phyloP scores from a whole-genome alignment of 441 rosid genomes.

The Erodium chrysanthum region DNA sequence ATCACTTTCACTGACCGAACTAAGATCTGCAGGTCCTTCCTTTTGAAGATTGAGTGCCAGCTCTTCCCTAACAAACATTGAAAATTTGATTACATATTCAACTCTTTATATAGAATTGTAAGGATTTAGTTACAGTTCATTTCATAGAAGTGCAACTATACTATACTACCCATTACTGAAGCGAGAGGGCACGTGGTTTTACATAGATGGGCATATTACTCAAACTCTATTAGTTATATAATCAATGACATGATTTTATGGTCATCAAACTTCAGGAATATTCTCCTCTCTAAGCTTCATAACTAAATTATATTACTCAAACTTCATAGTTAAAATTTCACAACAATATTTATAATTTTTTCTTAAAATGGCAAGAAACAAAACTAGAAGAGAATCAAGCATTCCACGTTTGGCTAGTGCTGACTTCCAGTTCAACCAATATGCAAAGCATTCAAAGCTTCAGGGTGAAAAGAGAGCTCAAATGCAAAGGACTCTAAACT shows the following conservation, averaged over 20 bases:
- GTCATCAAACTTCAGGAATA: not conserved
- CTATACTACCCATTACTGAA: too few relatives aligned
- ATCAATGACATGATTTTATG: not conserved
- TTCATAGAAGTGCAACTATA: too few relatives aligned
- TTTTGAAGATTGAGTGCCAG: conserved; percentile 47
- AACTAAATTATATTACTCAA: not conserved
- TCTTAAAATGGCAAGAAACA: not conserved
- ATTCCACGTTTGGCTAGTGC: not conserved
- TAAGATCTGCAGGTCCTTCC: conserved; percentile 47
- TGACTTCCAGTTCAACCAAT: not conserved
- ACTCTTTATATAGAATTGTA: not conserved
- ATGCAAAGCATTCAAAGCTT: too few relatives aligned
- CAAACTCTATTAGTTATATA: too few relatives aligned
- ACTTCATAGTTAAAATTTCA: not conserved
- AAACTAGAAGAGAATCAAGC: not conserved
- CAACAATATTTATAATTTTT: too few relatives aligned
- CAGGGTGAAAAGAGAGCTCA: not conserved
- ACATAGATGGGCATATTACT: not conserved
- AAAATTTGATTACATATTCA: not conserved
- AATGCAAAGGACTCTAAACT: not conserved
- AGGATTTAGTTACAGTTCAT: not conserved
- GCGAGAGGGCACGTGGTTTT: too few relatives aligned
- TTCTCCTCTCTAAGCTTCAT: not conserved
- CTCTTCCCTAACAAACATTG: conserved; percentile 38
- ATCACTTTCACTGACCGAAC: conserved; percentile 31